Evolutionary conservation across 2,329 filamentous ascomycete genomes (phyloP).

Genomic region (Macrophomina phaseolina): DNA sequence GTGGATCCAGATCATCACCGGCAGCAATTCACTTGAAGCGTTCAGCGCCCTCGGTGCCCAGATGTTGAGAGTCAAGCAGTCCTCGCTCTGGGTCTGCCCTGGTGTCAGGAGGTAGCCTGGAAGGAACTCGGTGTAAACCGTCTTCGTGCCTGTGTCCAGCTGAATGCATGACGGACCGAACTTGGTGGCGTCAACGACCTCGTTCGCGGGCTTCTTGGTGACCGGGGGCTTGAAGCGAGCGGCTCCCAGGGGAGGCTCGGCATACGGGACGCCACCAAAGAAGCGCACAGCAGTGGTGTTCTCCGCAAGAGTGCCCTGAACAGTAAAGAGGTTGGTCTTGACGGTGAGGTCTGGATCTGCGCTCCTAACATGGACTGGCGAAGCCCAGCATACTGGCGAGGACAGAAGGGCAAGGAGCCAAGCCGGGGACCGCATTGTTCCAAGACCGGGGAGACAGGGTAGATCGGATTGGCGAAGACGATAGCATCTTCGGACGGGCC

Average conservation of each 20-base stretch:
- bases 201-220: conserved; percentile 29
- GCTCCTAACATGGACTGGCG: neutral
- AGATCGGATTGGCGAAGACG: neutral
- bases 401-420: neutral
- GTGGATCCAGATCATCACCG: conserved; percentile 51
- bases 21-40: conserved; percentile 35
- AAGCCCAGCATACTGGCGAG: neutral
- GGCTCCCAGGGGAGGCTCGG: conserved; percentile 17
- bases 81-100: conserved; percentile 34
- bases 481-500: no score
- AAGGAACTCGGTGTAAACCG: conserved; percentile 34
- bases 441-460: neutral
- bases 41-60: conserved; percentile 38
- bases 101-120: conserved; percentile 34
- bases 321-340: conserved; percentile 32
- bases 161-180: conserved; percentile 36
- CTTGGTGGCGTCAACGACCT: conserved; percentile 32
- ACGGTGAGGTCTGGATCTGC: conserved; percentile 29
- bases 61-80: conserved; percentile 41
- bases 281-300: conserved; percentile 34
- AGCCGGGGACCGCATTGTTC: neutral
- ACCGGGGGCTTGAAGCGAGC: conserved; percentile 30
- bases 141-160: conserved; percentile 31
- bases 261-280: conserved; percentile 26
- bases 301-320: conserved; percentile 32